Conservation (phyloP, 257 asterid species). For the Ligustrum vulgare region DNA sequence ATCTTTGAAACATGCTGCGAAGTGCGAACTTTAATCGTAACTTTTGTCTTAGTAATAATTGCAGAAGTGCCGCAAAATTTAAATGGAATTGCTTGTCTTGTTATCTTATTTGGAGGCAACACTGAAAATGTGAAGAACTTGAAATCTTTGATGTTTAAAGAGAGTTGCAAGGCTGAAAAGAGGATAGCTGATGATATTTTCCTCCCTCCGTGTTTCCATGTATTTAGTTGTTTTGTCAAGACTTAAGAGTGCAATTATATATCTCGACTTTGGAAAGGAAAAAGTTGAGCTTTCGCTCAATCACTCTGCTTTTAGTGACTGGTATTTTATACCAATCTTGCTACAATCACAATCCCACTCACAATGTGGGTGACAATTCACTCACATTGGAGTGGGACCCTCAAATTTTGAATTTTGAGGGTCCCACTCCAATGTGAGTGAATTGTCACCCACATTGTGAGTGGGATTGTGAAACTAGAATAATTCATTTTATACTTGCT, state of each 20-base stretch:
- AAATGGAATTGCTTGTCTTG: slow-evolving; percentile 22
- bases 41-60: slow-evolving; percentile 20
- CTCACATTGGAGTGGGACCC: no score
- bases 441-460: no score
- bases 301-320: slow-evolving; percentile 3
- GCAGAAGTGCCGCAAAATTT: slow-evolving; percentile 85
- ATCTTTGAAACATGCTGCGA: background rate
- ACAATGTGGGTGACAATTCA: no score
- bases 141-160: slow-evolving; percentile 15
- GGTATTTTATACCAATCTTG: slow-evolving; percentile 21
- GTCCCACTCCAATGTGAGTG: no score
- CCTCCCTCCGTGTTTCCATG: background rate
- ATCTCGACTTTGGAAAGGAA: slow-evolving; percentile 20
- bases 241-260: slow-evolving; percentile 6
- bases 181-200: background rate
- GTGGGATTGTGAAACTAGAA: no score
- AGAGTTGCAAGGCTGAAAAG: slow-evolving; percentile 21
- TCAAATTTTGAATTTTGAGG: no score
- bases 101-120: background rate
- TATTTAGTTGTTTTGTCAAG: slow-evolving; percentile 16
- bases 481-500: slow-evolving; percentile 19
- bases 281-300: slow-evolving; percentile 15
- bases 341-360: no score
- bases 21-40: background rate
- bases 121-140: slow-evolving; percentile 15